These are phyloP conservation scores for Filobasidium wieringae DNA, from an alignment of 768 basidiomycete genomes.

Conservation along the genomic window DNA sequence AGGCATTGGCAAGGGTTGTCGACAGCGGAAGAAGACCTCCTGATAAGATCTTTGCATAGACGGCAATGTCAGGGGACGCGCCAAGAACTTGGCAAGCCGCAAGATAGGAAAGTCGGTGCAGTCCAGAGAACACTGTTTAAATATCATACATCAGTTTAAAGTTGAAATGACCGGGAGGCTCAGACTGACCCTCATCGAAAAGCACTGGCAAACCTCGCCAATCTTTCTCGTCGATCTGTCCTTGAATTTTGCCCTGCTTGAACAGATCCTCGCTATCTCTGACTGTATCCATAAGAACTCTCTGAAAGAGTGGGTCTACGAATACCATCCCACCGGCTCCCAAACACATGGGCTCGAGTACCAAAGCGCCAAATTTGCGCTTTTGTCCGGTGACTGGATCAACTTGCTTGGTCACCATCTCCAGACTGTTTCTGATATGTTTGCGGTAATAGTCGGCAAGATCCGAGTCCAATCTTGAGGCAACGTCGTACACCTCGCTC, in stretches of 20 bases:
- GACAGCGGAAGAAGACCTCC: slow-evolving; percentile 82
- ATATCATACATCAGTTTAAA: background rate
- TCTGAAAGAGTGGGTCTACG: slow-evolving; percentile 92
- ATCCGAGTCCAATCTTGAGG: slow-evolving; percentile 48
- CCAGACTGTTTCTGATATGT: slow-evolving; percentile 51
- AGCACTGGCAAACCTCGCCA: slow-evolving; percentile 76
- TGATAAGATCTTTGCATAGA: slow-evolving; percentile 85
- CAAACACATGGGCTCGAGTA: slow-evolving; percentile 84
- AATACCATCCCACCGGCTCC: slow-evolving; percentile 96
- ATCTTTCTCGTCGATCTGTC: slow-evolving; percentile 18
- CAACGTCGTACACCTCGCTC: slow-evolving; percentile 58
- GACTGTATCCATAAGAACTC: slow-evolving; percentile 68
- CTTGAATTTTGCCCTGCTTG: slow-evolving; percentile 21
- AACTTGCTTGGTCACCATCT: slow-evolving; percentile 18
- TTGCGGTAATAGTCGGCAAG: slow-evolving; percentile 55
- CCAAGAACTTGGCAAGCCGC: slow-evolving; percentile 54
- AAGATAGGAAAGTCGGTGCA: slow-evolving; percentile 71
- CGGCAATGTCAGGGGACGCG: slow-evolving; percentile 69
- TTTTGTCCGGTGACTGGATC: slow-evolving; percentile 8
- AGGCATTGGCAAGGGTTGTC: slow-evolving; percentile 66
- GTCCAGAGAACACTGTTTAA: slow-evolving; percentile 63
- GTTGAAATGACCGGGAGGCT: background rate
- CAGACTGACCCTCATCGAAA: slow-evolving; percentile 58
- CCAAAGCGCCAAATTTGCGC: slow-evolving; percentile 49
- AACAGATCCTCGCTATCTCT: slow-evolving; percentile 44